These are phyloP conservation scores for Panellus pusillus DNA, from an alignment of 768 basidiomycete genomes.

Conservation along the genomic window DNA sequence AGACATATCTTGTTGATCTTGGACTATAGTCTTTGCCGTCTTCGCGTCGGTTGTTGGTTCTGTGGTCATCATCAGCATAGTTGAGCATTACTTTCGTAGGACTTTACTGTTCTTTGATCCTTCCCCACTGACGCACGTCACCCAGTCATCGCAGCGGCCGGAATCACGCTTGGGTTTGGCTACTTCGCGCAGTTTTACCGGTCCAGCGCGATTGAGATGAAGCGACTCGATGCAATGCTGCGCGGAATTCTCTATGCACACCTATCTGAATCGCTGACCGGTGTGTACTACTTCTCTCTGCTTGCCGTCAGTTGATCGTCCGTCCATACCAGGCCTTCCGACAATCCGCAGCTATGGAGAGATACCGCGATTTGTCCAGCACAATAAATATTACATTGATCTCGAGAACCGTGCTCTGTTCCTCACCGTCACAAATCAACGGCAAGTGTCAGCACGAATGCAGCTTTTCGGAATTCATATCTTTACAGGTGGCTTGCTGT, in stretches of 20 bases:
- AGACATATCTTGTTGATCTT: not conserved
- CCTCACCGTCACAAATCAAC: slow-evolving; percentile 66
- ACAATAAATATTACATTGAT: slow-evolving; percentile 69
- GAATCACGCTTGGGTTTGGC: slow-evolving; percentile 57
- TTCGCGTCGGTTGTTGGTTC: slow-evolving; percentile 51
- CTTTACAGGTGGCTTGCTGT: slow-evolving; percentile 74
- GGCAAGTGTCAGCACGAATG: too few relatives aligned
- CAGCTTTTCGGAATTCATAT: too few relatives aligned
- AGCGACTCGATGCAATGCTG: slow-evolving; percentile 62
- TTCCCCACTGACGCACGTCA: not conserved
- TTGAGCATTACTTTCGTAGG: slow-evolving; percentile 65
- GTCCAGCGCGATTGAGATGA: slow-evolving; percentile 70
- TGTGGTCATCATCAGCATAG: slow-evolving; percentile 53
- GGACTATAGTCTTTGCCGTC: slow-evolving; percentile 46
- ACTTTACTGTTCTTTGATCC: not conserved
- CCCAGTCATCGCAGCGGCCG: slow-evolving; percentile 52
- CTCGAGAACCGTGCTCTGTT: slow-evolving; percentile 73
- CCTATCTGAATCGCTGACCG: slow-evolving; percentile 71
- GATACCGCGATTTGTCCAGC: slow-evolving; percentile 55
- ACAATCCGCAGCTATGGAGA: slow-evolving; percentile 77
- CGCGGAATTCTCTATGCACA: slow-evolving; percentile 76
- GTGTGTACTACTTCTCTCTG: slow-evolving; percentile 32
- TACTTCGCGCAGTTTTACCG: slow-evolving; percentile 71
- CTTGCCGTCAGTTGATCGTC: not conserved
- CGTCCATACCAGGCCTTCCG: slow-evolving; percentile 40